phyloP scores from a whole-genome alignment of 208 protist genomes.

The Porcisia deanei region DNA sequence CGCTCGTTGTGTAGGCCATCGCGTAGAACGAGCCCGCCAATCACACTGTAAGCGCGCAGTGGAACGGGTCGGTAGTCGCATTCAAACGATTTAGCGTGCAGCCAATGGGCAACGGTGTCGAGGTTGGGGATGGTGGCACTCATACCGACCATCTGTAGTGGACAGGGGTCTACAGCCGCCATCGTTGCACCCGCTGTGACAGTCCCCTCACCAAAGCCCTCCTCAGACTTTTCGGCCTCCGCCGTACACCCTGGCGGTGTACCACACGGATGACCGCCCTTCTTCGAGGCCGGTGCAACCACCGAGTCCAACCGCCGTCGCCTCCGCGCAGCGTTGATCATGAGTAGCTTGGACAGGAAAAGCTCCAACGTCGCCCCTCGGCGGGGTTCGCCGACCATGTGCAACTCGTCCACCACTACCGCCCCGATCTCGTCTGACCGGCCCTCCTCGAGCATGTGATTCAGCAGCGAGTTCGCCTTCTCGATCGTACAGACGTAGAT shows the following conservation, averaged over 20 bases:
- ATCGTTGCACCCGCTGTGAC: neutral
- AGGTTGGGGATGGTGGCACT: conserved; percentile 94
- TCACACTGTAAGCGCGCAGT: conserved; percentile 68
- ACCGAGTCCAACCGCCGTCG: neutral
- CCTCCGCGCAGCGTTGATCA: conserved; percentile 29
- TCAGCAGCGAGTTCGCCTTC: conserved; percentile 92
- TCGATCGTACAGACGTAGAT: conserved; percentile 94
- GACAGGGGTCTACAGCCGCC: conserved; percentile 10
- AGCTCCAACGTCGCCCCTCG: conserved; percentile 88
- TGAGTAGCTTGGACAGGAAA: conserved; percentile 84
- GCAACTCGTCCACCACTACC: conserved; percentile 95
- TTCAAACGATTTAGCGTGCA: conserved; percentile 76
- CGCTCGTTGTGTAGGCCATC: conserved; percentile 46
- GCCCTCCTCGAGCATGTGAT: conserved; percentile 77
- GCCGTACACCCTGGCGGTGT: neutral
- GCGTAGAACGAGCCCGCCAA: conserved; percentile 58
- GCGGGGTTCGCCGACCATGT: conserved; percentile 92
- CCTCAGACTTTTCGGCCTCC: neutral
- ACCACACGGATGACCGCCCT: neutral
- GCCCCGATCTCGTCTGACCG: conserved; percentile 63
- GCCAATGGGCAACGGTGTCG: conserved; percentile 70
- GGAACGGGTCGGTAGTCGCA: conserved; percentile 79
- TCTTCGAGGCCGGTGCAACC: neutral
- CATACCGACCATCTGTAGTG: conserved; percentile 92
- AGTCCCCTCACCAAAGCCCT: neutral